phyloP scores from a whole-genome alignment of 345 rosid genomes.

The Murraya koenigii region DNA sequence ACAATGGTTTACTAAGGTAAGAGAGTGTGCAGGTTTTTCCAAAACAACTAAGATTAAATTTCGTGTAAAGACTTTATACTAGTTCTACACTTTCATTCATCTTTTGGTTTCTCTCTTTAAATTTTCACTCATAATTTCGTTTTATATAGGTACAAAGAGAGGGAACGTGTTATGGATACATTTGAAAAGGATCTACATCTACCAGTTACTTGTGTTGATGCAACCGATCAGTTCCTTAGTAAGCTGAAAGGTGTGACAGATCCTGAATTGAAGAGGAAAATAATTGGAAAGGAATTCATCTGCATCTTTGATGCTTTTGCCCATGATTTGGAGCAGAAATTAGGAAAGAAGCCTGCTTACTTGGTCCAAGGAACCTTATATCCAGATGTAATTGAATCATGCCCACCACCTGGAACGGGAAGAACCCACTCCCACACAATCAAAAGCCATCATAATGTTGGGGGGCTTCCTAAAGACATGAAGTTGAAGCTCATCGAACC shows the following conservation, averaged over 20 bases:
- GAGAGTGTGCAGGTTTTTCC: neutral
- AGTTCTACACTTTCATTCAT: neutral
- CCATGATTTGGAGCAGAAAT: constrained; percentile 65
- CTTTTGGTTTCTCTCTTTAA: neutral
- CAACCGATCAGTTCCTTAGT: constrained; percentile 70
- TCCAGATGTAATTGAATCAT: constrained; percentile 96
- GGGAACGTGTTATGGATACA: constrained; percentile 90
- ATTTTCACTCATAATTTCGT: constrained; percentile 3
- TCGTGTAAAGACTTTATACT: neutral
- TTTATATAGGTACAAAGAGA: constrained; percentile 72
- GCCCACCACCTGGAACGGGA: constrained; percentile 97
- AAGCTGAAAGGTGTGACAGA: constrained; percentile 86
- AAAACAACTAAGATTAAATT: neutral
- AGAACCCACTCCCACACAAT: constrained; percentile 93
- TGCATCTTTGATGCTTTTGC: constrained; percentile 77
- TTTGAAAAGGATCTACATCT: constrained; percentile 84
- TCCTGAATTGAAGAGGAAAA: constrained; percentile 89
- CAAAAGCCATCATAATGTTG: constrained; percentile 98
- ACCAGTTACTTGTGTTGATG: constrained; percentile 87
- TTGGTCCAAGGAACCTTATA: constrained; percentile 96
- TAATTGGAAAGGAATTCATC: constrained; percentile 91
- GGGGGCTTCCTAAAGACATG: constrained; percentile 99
- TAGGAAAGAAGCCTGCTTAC: constrained; percentile 78
- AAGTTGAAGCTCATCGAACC: constrained; percentile 95
- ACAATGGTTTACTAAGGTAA: constrained; percentile 89